phyloP scores from a whole-genome alignment of 345 rosid genomes.

The Populus alba region DNA sequence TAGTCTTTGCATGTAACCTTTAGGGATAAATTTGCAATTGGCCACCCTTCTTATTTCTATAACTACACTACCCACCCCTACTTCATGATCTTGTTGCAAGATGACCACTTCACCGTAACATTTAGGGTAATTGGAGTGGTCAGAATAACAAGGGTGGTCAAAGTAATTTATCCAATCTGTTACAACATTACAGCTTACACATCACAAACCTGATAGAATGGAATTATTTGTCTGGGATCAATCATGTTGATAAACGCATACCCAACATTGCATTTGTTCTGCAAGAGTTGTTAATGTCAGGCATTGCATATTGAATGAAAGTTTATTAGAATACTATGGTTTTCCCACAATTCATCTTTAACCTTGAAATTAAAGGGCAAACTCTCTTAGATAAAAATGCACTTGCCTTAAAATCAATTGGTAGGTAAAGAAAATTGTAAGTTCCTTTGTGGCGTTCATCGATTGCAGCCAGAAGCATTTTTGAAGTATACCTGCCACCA shows the following conservation, averaged over 20 bases:
- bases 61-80: background rate
- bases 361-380: constrained; percentile 6
- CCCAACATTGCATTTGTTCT: constrained; percentile 75
- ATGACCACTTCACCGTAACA: background rate
- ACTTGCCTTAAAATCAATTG: constrained; percentile 72
- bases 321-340: background rate
- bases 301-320: background rate
- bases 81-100: background rate
- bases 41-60: background rate
- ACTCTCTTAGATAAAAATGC: constrained; percentile 1
- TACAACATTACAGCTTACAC: background rate
- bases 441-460: constrained; percentile 65
- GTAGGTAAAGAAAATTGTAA: constrained; percentile 64
- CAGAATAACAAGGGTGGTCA: background rate
- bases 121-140: background rate
- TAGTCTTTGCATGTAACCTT: background rate
- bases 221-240: constrained; percentile 48
- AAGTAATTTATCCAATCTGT: background rate
- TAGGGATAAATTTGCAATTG: background rate
- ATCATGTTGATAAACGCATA: constrained; percentile 74
- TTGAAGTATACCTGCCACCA: constrained; percentile 62
- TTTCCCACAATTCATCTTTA: background rate
- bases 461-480: constrained; percentile 71
- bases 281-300: constrained; percentile 19
- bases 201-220: constrained; percentile 53